Base-by-base conservation (phyloP, 257 asterid species). In the Solanum phureja region DNA sequence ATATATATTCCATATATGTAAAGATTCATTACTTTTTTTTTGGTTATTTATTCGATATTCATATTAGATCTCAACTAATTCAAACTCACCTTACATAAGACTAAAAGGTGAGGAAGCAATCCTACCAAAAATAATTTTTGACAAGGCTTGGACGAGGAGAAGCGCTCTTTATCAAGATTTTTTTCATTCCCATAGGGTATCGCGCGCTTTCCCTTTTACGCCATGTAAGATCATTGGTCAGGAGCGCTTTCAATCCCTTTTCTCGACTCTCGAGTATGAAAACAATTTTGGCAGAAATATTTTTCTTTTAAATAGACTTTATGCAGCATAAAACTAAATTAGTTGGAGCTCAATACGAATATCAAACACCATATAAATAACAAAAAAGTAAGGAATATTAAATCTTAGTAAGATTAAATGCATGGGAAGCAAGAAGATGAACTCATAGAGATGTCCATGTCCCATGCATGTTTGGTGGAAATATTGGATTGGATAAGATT, bases 401-500 rank as follows among this genome's bases (percentile, higher is more conserved):
- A 69, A 29, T 72, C n/a, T 29, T 29, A 29, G 76, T 29, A 68
- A 12, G 38, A 69, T 69, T 31, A 69, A 69, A 31, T 31, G 77
- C 77, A 71, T 74, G 9, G 31, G 18, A 73, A 73, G 82, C 82
- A 35, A 74, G 82, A 35, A 74, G 5, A 74, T 74, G 49, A 74
- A 74, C 16, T 34, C 24, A 34, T 73, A n/a, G 16, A 73, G 29
- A 73, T 73, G 81, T 73, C 52, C 52, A 35, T 74, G 82, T 74
- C 52, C 52, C 82, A 35, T 73, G 37, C 82, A 35, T 73, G 37
- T 19, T 34, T 73, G 82, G 46, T 73, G 46, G 81, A 4, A 73
- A 18, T 73, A 73, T 73, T 73, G 82, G 52, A 74, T 10, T 74
- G 82, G 82, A 74, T 74, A 74, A 74, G 49, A 74, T 74, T 74